phyloP scores from a whole-genome alignment of 23 red algal genomes.

The Gracilaria caudata region DNA sequence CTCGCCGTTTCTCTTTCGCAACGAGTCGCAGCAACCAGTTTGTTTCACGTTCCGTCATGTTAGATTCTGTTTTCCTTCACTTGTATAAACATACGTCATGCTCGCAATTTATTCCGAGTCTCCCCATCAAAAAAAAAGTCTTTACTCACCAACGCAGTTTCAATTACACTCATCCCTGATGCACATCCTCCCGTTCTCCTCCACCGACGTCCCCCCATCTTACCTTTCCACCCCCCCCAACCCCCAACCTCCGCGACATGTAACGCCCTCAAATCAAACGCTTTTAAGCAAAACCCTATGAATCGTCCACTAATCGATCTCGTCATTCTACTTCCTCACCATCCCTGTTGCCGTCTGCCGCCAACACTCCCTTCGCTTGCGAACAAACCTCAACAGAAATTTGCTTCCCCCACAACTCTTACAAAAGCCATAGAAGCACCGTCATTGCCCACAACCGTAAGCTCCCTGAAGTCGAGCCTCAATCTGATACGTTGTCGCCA shows the following conservation, averaged over 20 bases:
- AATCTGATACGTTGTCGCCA: slow-evolving; percentile 8
- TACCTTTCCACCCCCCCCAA: too few species aligned
- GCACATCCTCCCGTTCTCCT: too few species aligned
- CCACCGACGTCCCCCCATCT: too few species aligned
- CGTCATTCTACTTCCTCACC: not conserved
- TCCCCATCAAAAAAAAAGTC: not conserved
- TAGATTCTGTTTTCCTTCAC: not conserved
- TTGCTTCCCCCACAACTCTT: too few species aligned
- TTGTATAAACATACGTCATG: slow-evolving; percentile 17
- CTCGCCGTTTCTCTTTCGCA: not conserved
- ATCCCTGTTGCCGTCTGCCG: not conserved
- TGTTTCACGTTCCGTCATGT: not conserved
- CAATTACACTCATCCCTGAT: not conserved
- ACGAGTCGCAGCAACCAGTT: not conserved
- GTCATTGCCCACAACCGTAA: not conserved
- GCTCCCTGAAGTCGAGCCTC: not conserved
- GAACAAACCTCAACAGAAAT: not conserved
- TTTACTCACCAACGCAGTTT: not conserved
- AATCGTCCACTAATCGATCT: not conserved
- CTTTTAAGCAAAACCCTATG: not conserved
- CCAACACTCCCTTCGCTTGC: not conserved
- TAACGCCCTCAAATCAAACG: not conserved
- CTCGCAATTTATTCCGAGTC: not conserved
- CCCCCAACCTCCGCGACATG: not conserved
- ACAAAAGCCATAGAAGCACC: too few species aligned